A percentile compares a stretch with the other conserved stretches of the same genome.
phyloP scores from a whole-genome alignment of 2,329 filamentous ascomycete species.

The Colletotrichum sp. region DNA sequence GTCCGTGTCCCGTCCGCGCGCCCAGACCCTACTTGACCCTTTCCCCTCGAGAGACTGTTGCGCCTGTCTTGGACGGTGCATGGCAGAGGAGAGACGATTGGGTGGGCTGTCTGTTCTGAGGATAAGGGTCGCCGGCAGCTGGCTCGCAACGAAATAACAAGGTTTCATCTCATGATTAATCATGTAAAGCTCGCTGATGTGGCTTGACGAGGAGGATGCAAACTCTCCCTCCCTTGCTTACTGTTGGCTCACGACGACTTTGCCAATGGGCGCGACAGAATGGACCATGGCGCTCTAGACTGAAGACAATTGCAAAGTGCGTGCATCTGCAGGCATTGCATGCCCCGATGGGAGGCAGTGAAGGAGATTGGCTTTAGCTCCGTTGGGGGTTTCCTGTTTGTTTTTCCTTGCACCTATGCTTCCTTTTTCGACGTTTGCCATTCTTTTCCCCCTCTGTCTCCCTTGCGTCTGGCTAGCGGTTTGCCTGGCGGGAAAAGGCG shows the following conservation, averaged over 20 bases:
- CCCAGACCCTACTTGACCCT: neutral
- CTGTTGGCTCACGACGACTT: neutral
- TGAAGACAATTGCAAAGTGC: neutral
- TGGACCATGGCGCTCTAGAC: neutral
- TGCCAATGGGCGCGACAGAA: neutral
- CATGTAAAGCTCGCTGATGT: neutral
- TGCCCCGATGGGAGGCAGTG: neutral
- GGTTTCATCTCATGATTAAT: constrained; percentile 13
- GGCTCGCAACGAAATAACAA: constrained; percentile 17
- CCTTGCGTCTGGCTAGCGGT: neutral
- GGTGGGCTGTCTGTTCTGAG: neutral
- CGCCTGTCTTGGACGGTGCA: constrained; percentile 12
- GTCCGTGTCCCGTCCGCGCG: constrained; percentile 11
- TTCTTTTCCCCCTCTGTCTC: neutral
- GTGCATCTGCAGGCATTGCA: neutral
- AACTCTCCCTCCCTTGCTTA: constrained; percentile 12
- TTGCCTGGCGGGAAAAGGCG: neutral
- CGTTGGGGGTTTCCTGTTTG: neutral
- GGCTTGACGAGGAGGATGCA: neutral
- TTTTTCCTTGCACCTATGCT: neutral
- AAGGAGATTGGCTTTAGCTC: neutral
- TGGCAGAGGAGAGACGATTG: neutral
- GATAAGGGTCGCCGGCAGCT: neutral
- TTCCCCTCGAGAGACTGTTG: neutral
- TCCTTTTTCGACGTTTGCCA: neutral